These are phyloP conservation scores for Capsicum pubescens DNA, from an alignment of 257 asterid species.

Conservation along the genomic window DNA sequence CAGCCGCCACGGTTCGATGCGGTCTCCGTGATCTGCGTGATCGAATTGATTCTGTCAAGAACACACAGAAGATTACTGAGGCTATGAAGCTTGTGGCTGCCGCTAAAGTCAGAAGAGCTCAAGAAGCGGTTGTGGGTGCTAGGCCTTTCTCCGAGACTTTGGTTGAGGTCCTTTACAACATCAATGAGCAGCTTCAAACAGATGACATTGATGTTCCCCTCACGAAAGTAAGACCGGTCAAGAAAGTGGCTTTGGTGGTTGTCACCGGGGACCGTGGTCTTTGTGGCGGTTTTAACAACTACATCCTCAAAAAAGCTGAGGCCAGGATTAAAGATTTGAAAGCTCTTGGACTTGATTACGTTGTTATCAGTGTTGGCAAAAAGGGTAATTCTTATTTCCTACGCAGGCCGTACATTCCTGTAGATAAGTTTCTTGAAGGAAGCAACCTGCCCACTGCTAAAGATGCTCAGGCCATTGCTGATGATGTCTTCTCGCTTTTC, in stretches of 20 bases:
- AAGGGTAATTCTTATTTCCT: slow-evolving; percentile 76
- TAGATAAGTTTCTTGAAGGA: slow-evolving; percentile 75
- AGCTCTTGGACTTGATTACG: slow-evolving; percentile 65
- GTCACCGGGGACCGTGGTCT: slow-evolving; percentile 97
- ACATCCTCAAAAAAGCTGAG: slow-evolving; percentile 73
- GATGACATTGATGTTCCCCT: slow-evolving; percentile 84
- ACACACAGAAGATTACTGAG: slow-evolving; percentile 94
- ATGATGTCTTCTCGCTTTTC: slow-evolving; percentile 80
- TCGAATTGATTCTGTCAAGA: slow-evolving; percentile 78
- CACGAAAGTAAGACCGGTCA: slow-evolving; percentile 76
- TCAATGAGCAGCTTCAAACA: slow-evolving; percentile 84
- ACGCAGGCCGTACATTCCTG: slow-evolving; percentile 75
- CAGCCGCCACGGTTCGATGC: slow-evolving; percentile 69
- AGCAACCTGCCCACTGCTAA: slow-evolving; percentile 75
- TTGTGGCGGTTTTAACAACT: slow-evolving; percentile 85
- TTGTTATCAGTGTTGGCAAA: slow-evolving; percentile 78
- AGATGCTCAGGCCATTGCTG: slow-evolving; percentile 92
- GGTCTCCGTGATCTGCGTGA: slow-evolving; percentile 80
- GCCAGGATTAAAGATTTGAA: slow-evolving; percentile 60
- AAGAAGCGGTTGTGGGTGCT: slow-evolving; percentile 90
- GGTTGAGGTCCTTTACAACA: slow-evolving; percentile 88
- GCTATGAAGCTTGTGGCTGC: slow-evolving; percentile 99
- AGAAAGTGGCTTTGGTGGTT: slow-evolving; percentile 88
- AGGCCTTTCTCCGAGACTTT: slow-evolving; percentile 91
- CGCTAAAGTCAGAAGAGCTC: slow-evolving; percentile 92